Conservation (phyloP, 495 filamentous ascomycete genomes). For the Xylaria castorea region DNA sequence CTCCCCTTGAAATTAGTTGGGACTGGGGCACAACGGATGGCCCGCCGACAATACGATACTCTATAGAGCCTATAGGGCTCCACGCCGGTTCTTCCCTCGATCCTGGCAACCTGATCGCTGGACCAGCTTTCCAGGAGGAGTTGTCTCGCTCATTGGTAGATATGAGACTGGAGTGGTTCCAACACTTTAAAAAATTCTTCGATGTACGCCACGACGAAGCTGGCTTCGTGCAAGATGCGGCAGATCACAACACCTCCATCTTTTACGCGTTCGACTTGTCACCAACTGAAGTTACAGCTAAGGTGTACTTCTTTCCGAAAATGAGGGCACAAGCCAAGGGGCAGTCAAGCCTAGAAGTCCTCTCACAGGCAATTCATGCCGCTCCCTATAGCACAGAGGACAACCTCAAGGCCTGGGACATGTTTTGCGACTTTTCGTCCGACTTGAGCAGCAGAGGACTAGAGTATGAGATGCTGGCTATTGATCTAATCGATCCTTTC, state of each 20-base stretch:
- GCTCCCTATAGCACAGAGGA: slow-evolving; percentile 24
- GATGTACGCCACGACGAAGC: slow-evolving; percentile 5
- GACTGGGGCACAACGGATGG: slow-evolving; percentile 34
- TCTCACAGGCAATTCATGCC: slow-evolving; percentile 33
- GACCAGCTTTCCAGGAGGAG: slow-evolving; percentile 24
- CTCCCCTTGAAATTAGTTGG: slow-evolving; percentile 48
- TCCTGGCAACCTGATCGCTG: slow-evolving; percentile 33
- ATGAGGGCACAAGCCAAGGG: slow-evolving; percentile 32
- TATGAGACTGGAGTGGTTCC: slow-evolving; percentile 31
- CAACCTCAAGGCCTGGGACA: slow-evolving; percentile 26
- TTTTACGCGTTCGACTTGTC: slow-evolving; percentile 43
- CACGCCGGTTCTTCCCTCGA: slow-evolving; percentile 38
- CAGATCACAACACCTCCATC: slow-evolving; percentile 31
- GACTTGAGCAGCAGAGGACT: slow-evolving; percentile 17
- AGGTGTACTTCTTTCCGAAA: slow-evolving; percentile 41
- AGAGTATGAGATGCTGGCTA: slow-evolving; percentile 41
- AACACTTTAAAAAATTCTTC: slow-evolving; percentile 38
- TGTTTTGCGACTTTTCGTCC: slow-evolving; percentile 25
- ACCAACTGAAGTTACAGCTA: slow-evolving; percentile 29
- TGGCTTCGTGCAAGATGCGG: slow-evolving; percentile 3
- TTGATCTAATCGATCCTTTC: slow-evolving; percentile 41
- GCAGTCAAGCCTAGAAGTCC: slow-evolving; percentile 31
- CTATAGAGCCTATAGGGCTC: slow-evolving; percentile 42
- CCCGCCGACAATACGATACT: slow-evolving; percentile 37
- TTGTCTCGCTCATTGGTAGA: slow-evolving; percentile 25